Base-by-base conservation (phyloP, 108 stramenopile species). In the Skeletonema marinoi region DNA sequence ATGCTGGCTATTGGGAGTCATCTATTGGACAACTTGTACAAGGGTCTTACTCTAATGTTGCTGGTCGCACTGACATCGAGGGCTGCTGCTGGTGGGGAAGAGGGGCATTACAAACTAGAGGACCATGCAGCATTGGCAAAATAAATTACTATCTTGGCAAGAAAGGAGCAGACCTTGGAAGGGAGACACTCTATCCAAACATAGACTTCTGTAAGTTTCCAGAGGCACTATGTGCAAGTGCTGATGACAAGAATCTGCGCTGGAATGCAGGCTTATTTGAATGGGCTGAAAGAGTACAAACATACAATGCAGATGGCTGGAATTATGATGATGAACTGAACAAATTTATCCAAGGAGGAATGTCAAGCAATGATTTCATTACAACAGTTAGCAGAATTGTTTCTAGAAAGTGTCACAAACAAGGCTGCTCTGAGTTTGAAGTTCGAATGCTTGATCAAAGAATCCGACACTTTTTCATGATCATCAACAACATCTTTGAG, bases 1-100 rank as follows among this genome's bases (percentile, higher is more conserved):
- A 67, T 73, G 66, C 81, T 39, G 85, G 85, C 0, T 85, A 85
- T 70, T 85, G 85, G 81, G 81, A 78, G 68, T 61, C 71, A 8
- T 60, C 60, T 3, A 41, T 30, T 25, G 81, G 81, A 1, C 3
- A 19, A 21, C 17, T 65, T 3, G 38, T 74, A 39, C 10, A 4
- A 41, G 54, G 39, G 35, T 50, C 77, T 8, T 78, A 68, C 42
- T 38, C 71, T 9, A 82, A 72, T 56, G 33, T 42, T 50, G 33
- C 58, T 39, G 81, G 81, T 42, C 32, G 81, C 64, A 78, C 71
- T 5, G 81, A 82, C 60, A 66, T 60, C 9, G 65, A 82, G 64
- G 68, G 62, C 16, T 58, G 21, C 14, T 65, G 73, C 13, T 58
- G 65, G 30, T 83, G 82, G 78, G 78, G 78, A 13, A 35, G 78